Conservation (phyloP, 257 asterid species). For the Solanum ahanhuiri region DNA sequence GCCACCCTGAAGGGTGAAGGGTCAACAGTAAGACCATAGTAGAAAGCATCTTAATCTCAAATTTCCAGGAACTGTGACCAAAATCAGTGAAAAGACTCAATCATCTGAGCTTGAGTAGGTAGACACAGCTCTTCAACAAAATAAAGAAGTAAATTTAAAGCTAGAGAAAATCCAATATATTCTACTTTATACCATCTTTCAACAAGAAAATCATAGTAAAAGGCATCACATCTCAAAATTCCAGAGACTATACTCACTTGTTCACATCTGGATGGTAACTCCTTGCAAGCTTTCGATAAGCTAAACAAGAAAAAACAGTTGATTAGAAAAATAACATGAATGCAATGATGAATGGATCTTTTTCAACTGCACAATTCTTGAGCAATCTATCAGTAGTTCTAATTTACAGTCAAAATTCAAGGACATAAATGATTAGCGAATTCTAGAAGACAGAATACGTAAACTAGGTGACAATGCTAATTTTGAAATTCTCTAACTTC, state of each 20-base stretch:
- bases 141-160: not conserved
- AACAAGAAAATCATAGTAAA: not conserved
- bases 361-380: not conserved
- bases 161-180: not conserved
- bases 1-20: not conserved
- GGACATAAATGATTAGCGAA: not conserved
- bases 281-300: slow-evolving; percentile 94
- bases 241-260: slow-evolving; percentile 43
- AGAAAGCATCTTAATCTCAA: not conserved
- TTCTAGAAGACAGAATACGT: not conserved
- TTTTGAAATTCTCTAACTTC: not conserved
- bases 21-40: not conserved
- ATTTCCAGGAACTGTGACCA: not conserved
- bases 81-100: not conserved
- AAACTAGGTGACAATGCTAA: not conserved
- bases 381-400: not conserved
- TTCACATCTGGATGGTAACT: slow-evolving; percentile 93
- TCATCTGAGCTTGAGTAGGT: not conserved
- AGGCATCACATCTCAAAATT: not conserved
- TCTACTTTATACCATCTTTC: not conserved
- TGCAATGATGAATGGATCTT: not conserved
- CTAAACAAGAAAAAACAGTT: slow-evolving; percentile 30
- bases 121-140: not conserved
- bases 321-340: not conserved
- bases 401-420: not conserved